A percentile compares a stretch with the other conserved stretches of the same genome.
These are phyloP conservation scores for Erodium moschatum DNA, from an alignment of 441 rosid species.

Conservation along the genomic window DNA sequence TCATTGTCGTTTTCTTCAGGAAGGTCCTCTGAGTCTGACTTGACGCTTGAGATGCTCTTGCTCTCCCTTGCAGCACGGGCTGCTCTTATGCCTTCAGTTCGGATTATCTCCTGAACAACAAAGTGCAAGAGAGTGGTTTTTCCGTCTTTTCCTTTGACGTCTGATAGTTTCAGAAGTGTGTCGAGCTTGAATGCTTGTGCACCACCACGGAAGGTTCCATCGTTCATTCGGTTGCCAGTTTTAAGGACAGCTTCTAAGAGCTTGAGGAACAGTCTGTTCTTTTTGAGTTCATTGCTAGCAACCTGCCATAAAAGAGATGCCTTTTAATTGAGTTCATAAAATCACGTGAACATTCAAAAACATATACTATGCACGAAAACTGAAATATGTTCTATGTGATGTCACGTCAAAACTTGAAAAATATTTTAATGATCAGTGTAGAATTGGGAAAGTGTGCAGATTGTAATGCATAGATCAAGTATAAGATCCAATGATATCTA, in stretches of 20 bases:
- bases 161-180: constrained; percentile 83
- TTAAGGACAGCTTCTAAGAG: constrained; percentile 96
- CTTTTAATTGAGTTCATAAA: not conserved
- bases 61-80: constrained; percentile 58
- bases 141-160: constrained; percentile 89
- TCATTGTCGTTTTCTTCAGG: constrained; percentile 47
- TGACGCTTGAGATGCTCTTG: constrained; percentile 48
- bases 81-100: constrained; percentile 80
- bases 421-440: no score
- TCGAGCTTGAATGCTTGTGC: constrained; percentile 97
- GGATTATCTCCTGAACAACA: constrained; percentile 87
- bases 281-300: constrained; percentile 74
- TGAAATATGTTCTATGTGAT: not conserved
- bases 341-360: not conserved
- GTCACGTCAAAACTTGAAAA: not conserved
- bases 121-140: constrained; percentile 95
- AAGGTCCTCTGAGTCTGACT: constrained; percentile 35
- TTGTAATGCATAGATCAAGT: not conserved
- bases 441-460: not conserved
- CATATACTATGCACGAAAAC: not conserved
- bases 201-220: constrained; percentile 94
- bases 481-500: constrained; percentile 15
- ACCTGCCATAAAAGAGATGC: constrained; percentile 36
- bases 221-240: constrained; percentile 97
- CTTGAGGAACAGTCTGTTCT: constrained; percentile 79